Percentiles rank a stretch among this genome's conserved stretches.
Evolutionary conservation across 225 moss, liverwort and hornwort species (phyloP).

Genomic region (Bryum argenteum): DNA sequence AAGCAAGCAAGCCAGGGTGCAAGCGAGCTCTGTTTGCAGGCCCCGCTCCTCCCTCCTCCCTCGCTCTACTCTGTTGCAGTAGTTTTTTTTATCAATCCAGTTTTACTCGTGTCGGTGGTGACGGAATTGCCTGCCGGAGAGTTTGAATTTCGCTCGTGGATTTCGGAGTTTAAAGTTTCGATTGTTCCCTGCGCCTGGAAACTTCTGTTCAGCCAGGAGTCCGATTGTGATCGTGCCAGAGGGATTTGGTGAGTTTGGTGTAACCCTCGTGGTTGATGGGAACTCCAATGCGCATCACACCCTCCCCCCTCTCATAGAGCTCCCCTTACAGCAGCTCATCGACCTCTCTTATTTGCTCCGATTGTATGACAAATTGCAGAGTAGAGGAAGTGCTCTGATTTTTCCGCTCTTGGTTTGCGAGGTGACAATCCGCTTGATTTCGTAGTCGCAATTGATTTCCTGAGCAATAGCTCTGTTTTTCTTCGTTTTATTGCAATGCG

Average conservation of each 20-base stretch:
- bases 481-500: too few species aligned
- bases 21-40: background rate
- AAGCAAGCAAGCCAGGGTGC: constrained; percentile 2
- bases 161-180: background rate
- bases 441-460: constrained; percentile 5
- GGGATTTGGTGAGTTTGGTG: constrained; percentile 18
- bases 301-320: too few species aligned
- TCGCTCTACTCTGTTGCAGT: background rate
- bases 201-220: background rate
- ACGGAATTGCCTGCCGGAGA: too few species aligned
- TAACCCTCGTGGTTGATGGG: constrained; percentile 38
- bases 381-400: background rate
- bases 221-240: background rate
- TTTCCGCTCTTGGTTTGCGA: background rate
- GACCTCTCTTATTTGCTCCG: background rate
- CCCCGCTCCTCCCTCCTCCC: background rate
- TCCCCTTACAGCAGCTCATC: background rate
- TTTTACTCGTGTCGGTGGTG: too few species aligned
- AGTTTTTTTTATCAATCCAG: too few species aligned
- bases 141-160: constrained; percentile 17
- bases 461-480: background rate
- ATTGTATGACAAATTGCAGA: background rate
- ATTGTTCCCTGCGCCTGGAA: background rate
- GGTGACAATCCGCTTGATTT: background rate
- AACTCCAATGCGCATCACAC: constrained; percentile 6